Conservation (phyloP, 2,329 filamentous ascomycete genomes). For the Paraphaeosphaeria minitans region DNA sequence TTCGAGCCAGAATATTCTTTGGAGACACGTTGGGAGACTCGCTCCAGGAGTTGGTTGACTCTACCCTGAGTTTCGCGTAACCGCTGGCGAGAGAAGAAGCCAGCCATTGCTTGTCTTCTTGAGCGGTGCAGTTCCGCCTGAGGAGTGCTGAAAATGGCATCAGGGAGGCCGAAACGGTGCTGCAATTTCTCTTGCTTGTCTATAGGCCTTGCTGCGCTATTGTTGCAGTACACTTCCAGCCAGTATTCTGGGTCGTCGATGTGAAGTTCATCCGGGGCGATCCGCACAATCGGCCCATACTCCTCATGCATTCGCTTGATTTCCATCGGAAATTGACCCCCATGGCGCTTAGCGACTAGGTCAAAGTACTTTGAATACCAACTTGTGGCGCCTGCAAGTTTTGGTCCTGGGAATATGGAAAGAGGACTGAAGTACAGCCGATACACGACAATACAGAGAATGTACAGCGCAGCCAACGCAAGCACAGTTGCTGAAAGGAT, state of each 20-base stretch:
- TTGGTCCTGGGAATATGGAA: constrained; percentile 20
- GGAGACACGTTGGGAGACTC: constrained; percentile 1
- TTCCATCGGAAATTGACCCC: constrained; percentile 10
- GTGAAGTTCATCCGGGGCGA: constrained; percentile 17
- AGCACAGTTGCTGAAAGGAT: not conserved
- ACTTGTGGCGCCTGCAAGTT: constrained; percentile 20
- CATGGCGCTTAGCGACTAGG: constrained; percentile 10
- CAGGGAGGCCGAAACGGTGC: constrained; percentile 15
- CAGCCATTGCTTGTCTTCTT: constrained; percentile 26
- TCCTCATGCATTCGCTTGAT: constrained; percentile 2
- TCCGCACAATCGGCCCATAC: constrained; percentile 16
- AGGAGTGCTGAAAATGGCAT: constrained; percentile 23
- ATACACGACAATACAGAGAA: constrained; percentile 11
- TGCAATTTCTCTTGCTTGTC: constrained; percentile 8
- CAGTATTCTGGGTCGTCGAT: constrained; percentile 3
- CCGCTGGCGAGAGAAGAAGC: constrained; percentile 29
- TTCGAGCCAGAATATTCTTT: constrained; percentile 3
- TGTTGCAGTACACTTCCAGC: not conserved
- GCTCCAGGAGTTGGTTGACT: constrained; percentile 7
- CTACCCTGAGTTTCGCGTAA: not conserved
- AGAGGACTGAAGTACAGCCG: constrained; percentile 16
- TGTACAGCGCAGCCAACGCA: constrained; percentile 16
- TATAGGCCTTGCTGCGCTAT: constrained; percentile 11
- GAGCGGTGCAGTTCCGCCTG: constrained; percentile 29
- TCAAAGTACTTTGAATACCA: constrained; percentile 20